Base-by-base conservation (phyloP, 495 filamentous ascomycete genomes). In the Patellaria atrata region DNA sequence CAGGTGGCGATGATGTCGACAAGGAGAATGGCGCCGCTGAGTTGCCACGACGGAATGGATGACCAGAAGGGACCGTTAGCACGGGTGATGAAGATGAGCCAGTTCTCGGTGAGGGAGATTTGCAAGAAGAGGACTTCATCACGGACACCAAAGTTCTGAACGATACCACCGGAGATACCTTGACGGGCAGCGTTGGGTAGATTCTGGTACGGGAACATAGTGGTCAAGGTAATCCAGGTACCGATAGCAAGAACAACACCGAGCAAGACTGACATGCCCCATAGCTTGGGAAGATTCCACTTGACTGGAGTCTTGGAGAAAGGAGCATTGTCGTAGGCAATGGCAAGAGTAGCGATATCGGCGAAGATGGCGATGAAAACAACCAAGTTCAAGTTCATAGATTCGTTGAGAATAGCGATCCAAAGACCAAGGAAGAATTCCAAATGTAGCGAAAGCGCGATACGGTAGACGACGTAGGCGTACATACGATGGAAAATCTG, bases 401-500 rank as follows among this genome's bases (percentile, higher is more conserved):
- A 79, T 38, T 78, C 68, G 65, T 91, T 86, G 51, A 82, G 61
- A 44, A 82, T 79, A 46, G 76, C 77, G 47, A 94, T 92, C 82
- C 83, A 89, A 29, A 89, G 68, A 51, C 82, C 85, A 29, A 92
- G 70, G 63, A 82, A 92, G 51, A 87, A 74, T 59, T 84, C 79
- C 54, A 93, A 65, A 51, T 94, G 85, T 33, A 93, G 70, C 2
- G 84, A 91, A 51, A 94, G 62, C 12, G 84, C 85, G 50, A 94
- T 93, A 67, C 85, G 83, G 65, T 93, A 94, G 45, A 89, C 77
- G 49, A 94, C 81, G 63, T 94, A 94, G 24, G 85, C 77, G 63
- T 94, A 86, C 85, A 94, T 92, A 43, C 85, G 82, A 58, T 91
- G 82, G 70, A 94, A 93, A 52, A 94, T 93, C 54, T 89, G 84